Base-by-base conservation (phyloP, 345 rosid genomes). In the Murraya koenigii region DNA sequence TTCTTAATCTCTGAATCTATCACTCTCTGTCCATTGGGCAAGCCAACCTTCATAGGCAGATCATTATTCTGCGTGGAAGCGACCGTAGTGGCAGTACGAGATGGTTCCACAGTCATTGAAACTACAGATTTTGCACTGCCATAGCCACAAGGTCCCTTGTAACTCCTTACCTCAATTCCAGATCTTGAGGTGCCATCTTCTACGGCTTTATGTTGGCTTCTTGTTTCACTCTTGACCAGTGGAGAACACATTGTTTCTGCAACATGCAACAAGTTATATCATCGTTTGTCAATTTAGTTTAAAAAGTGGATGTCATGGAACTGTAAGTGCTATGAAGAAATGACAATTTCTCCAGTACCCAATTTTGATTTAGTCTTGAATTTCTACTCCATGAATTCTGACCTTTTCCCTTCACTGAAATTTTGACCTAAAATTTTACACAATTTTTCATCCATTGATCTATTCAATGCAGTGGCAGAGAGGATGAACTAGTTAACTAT, bases 161-260 rank as follows among this genome's bases (percentile, higher is more conserved):
- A 71, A 62, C 63, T 69, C 81, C 66, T 72, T 22, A 44, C 23
- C 60, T 62, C 79, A 20, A 2, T 73, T 75, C 77, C 86, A 22
- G 80, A 77, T 58, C 60, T 63, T 55, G 30, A 26, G 20, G 63
- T 38, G 71, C 66, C 78, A 19, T 77, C 69, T 39, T 55, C 71
- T 20, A 59, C 73, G 7, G 64, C 63, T 62, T 80, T 81, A n/a
- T 61, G 78, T 66, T n/a, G 69, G 56, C 55, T 75, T 30, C 75
- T 69, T n/a, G 65, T 41, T 78, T 79, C 84, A n/a, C 65, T 35
- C 78, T 26, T 67, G 69, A 74, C 77, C 36, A 32, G 5, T 6
- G 80, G 83, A 39, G 82, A 75, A 8, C 62, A 59, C 82, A 60
- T 73, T 52, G 81, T 68, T 59, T 84, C 90, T 87, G 89, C 73